These are phyloP conservation scores for Castanea sativa DNA, from an alignment of 306 rosid species.

Conservation along the genomic window DNA sequence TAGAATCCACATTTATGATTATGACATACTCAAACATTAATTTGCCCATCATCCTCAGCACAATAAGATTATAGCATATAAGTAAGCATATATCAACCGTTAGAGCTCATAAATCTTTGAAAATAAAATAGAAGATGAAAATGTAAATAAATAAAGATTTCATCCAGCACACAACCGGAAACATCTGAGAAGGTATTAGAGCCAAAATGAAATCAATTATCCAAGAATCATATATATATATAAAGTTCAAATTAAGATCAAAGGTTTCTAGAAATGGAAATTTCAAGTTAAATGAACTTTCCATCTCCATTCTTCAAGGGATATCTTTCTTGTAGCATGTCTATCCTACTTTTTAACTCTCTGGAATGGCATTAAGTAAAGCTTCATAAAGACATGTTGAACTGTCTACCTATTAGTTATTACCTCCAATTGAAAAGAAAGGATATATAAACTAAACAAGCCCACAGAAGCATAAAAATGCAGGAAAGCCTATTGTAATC, in stretches of 20 bases:
- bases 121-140: background rate
- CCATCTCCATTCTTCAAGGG: background rate
- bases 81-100: slow-evolving; percentile 5
- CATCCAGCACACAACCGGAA: background rate
- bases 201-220: background rate
- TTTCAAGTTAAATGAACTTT: background rate
- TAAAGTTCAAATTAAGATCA: background rate
- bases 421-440: background rate
- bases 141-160: background rate
- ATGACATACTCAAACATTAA: slow-evolving; percentile 18
- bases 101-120: background rate
- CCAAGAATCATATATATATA: background rate
- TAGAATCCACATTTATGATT: slow-evolving; percentile 1
- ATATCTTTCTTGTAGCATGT: background rate
- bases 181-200: background rate
- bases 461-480: background rate
- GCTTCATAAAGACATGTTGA: background rate
- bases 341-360: background rate
- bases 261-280: background rate
- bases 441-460: background rate
- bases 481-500: background rate
- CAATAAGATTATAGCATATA: slow-evolving; percentile 7
- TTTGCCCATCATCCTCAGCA: slow-evolving; percentile 12
- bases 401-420: background rate
- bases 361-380: background rate